Conservation (phyloP, 139 green algal species). For the Chlamydomonas schloesseri region DNA sequence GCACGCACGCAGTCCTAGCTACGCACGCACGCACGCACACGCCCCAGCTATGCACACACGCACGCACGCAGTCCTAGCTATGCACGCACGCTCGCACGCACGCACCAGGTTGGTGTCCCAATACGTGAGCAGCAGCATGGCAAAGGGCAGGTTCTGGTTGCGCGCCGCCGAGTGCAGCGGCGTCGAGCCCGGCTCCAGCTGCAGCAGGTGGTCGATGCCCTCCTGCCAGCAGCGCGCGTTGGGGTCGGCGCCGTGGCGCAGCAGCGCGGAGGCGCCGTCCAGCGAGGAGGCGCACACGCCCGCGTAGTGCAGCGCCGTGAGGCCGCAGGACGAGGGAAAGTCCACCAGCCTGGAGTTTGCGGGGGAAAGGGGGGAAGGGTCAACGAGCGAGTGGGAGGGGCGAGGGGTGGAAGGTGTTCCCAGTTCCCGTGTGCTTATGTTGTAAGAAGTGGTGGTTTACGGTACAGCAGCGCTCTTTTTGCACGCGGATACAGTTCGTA, state of each 20-base stretch:
- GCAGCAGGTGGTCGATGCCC: conserved; percentile 3
- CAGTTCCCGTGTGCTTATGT: no score
- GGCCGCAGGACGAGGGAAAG: not conserved
- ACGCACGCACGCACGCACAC: no score
- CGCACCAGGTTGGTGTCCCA: conserved; percentile 7
- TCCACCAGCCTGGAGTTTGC: conserved; percentile 1
- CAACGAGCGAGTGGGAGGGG: no score
- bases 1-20: no score
- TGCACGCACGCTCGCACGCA: no score
- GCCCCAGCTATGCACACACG: no score
- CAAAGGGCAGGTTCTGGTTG: not conserved
- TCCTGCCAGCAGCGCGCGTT: not conserved
- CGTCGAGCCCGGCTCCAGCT: conserved; percentile 1
- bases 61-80: no score
- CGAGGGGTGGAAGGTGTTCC: no score
- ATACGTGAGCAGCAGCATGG: conserved; percentile 21
- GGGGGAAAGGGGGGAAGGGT: not conserved
- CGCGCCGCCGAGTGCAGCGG: conserved; percentile 1
- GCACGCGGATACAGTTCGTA: no score
- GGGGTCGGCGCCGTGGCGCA: conserved; percentile 9
- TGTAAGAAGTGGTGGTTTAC: no score
- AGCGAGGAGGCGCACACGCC: not conserved
- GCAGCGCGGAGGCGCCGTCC: not conserved
- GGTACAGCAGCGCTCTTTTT: no score
- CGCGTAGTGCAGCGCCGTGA: conserved; percentile 34